Evolutionary conservation across 495 filamentous ascomycete genomes (phyloP).

Genomic region (Penicillium lividum): DNA sequence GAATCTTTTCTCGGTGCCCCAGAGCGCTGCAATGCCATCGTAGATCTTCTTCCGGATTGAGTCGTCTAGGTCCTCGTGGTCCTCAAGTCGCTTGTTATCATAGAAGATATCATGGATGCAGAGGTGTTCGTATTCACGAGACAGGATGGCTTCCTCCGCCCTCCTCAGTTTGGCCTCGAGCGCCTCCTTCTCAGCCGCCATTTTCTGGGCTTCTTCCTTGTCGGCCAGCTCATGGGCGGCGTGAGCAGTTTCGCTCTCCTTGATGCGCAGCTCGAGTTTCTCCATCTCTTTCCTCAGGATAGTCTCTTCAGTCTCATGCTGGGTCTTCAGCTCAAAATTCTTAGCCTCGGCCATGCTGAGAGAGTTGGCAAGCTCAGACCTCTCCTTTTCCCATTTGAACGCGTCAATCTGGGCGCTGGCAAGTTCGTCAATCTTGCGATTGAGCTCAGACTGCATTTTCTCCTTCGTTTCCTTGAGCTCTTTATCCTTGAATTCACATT

Average conservation of each 20-base stretch:
- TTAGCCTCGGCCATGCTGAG: background rate
- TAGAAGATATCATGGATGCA: constrained; percentile 1
- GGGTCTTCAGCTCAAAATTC: background rate
- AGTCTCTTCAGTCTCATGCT: background rate
- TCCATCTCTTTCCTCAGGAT: background rate
- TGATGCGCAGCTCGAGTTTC: background rate
- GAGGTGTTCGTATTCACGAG: background rate
- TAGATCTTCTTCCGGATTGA: background rate
- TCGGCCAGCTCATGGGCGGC: background rate
- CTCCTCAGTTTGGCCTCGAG: background rate
- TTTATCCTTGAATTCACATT: background rate
- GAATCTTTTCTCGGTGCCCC: background rate
- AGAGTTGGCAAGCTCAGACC: background rate
- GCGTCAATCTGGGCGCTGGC: background rate
- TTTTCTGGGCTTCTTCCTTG: background rate
- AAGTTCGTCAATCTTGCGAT: background rate
- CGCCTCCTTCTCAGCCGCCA: background rate
- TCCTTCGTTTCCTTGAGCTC: background rate
- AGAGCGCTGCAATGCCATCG: background rate
- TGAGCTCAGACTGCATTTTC: background rate
- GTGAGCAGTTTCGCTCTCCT: background rate
- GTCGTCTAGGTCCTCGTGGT: background rate
- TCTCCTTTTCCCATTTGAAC: background rate
- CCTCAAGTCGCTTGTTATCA: background rate
- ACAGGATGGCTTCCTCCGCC: background rate